Evolutionary conservation across 176 grass and related monocot genomes (phyloP).

Genomic region (Secale cereale): DNA sequence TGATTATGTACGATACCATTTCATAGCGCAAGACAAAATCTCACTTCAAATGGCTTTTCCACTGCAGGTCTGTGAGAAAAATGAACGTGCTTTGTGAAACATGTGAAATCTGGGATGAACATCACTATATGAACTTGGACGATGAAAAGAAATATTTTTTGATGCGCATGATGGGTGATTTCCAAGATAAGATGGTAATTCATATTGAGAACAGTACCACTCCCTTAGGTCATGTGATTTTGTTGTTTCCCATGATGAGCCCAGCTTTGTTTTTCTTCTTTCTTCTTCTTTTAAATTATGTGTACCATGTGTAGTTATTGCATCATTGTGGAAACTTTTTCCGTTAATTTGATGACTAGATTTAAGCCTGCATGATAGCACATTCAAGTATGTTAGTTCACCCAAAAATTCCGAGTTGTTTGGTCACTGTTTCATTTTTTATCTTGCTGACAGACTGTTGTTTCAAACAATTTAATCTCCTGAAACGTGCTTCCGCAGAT

Average conservation of each 20-base stretch:
- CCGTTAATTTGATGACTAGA: no score
- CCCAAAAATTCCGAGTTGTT: no score
- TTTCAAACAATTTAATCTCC: background rate
- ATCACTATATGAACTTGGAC: background rate
- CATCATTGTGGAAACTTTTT: no score
- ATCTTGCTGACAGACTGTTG: background rate
- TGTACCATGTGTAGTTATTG: no score
- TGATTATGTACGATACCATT: background rate
- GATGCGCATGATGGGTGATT: background rate
- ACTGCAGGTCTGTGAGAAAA: background rate
- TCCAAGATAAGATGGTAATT: background rate
- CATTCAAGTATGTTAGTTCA: no score
- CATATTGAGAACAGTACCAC: background rate
- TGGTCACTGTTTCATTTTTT: background rate
- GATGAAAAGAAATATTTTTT: background rate
- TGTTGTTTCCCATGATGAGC: background rate
- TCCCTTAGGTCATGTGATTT: background rate
- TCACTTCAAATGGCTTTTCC: background rate
- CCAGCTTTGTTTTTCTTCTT: no score
- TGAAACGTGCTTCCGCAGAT: background rate
- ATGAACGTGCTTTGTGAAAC: background rate
- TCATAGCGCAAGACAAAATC: background rate
- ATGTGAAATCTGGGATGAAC: background rate
- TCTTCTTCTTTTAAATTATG: no score
- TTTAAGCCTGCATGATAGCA: no score